Evolutionary conservation across 768 basidiomycete species (phyloP), one percentile per base, ranked within the genome.

Genomic region (Lactarius sanguifluus): DNA sequence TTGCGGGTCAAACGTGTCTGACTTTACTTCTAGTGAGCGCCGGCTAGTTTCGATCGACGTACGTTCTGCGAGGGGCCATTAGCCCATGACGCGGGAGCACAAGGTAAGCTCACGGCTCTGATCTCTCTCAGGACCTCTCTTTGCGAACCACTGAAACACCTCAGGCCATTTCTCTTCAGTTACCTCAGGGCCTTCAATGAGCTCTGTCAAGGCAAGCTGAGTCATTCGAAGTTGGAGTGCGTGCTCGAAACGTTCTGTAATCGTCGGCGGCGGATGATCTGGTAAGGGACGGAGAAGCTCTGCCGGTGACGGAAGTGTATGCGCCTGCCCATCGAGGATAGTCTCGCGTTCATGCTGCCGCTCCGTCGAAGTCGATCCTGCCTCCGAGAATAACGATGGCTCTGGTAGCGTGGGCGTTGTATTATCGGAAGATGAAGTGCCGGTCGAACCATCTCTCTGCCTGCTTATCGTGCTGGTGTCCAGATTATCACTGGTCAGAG

Each of bases 151-250:
- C 5, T 84, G 79, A 75, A 96, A 96, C 9, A 94, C 82, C 32
- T 94, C 92, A 18, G 94, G 79, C 85, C 94, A 95, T 64, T 86
- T 87, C 20, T 79, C 77, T 68, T 90, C 88, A 0, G 94, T 95
- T 47, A 86, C 85, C 71, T 96, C 93, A 0, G 94, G 83, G 0
- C 97, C 96, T 43, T 94, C 89, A 20, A 91, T 83, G 41, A 88
- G 84, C 77, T 98, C 97, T 20, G 83, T 82, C 58, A 98, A 78
- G 7, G 88, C 86, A 57, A 90, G 86, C 73, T 92, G 88, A 0
- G 94, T 91, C 84, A 96, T 91, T 36, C 94, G 82, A 38, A 98
- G 76, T 75, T 97, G 91, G 55, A 97, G 78, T 23, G 90, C 88
- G 61, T 89, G 82, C 72, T 91, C 91, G 69, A 97, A 90, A 13